phyloP scores from a whole-genome alignment of 192 early-diverging fungal species.

The Linnemannia elongata region DNA sequence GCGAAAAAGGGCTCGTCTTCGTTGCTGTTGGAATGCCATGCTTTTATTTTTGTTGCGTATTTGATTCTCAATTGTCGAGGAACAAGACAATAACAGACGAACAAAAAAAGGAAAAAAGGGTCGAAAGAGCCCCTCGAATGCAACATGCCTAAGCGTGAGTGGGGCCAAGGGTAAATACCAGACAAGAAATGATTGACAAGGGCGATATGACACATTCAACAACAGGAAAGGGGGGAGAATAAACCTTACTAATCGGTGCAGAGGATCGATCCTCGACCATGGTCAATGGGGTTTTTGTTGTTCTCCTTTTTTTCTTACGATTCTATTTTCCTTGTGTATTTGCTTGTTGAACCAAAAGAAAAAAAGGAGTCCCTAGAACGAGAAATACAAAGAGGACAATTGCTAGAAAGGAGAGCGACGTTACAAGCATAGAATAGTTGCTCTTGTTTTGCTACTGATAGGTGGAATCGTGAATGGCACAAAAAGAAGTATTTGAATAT shows the following conservation, averaged over 20 bases:
- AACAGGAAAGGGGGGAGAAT: not conserved
- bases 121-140: not conserved
- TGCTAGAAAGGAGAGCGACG: not conserved
- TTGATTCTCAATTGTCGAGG: constrained; percentile 19
- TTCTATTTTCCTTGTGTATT: not conserved
- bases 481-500: not conserved
- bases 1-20: not conserved
- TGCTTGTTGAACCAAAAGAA: not conserved
- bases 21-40: constrained; percentile 35
- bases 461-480: not conserved
- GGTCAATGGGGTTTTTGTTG: not conserved
- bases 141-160: not conserved
- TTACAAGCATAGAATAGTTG: not conserved
- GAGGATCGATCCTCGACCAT: not conserved
- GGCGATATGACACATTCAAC: not conserved
- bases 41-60: not conserved
- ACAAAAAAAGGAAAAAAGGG: not conserved
- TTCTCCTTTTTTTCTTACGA: not conserved
- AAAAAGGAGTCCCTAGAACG: not conserved
- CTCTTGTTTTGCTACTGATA: not conserved
- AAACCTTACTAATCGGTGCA: not conserved
- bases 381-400: not conserved
- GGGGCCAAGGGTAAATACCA: not conserved
- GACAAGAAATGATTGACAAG: not conserved
- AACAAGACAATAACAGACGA: not conserved